phyloP scores from a whole-genome alignment of 78 protist genomes.

The Polysphondylium violaceum region DNA sequence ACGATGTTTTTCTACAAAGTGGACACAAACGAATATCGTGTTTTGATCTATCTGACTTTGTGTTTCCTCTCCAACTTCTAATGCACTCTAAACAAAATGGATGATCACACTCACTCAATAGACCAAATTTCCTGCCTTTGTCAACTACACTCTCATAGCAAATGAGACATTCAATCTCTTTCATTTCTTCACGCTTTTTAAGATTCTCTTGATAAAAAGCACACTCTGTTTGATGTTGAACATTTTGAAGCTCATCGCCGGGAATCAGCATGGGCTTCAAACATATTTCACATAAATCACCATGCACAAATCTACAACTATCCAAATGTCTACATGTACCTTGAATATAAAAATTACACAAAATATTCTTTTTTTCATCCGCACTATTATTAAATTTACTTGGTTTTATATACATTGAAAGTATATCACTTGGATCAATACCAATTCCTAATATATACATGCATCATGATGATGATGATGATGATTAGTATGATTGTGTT shows the following conservation, averaged over 20 bases:
- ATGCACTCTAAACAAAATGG: conserved; percentile 67
- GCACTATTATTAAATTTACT: too few species aligned
- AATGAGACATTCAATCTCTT: conserved; percentile 40
- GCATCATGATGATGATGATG: too few species aligned
- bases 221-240: conserved; percentile 24
- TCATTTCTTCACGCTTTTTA: conserved; percentile 2
- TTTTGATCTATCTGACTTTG: background rate
- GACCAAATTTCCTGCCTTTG: conserved; percentile 24
- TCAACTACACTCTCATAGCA: conserved; percentile 55
- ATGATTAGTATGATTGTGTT: too few species aligned
- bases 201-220: background rate
- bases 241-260: conserved; percentile 6
- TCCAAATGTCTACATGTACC: conserved; percentile 52
- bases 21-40: conserved; percentile 55
- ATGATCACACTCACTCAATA: conserved; percentile 51
- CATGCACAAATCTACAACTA: conserved; percentile 46
- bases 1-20: conserved; percentile 19
- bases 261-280: conserved; percentile 37
- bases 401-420: too few species aligned
- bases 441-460: too few species aligned
- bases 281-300: conserved; percentile 23
- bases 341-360: conserved; percentile 40
- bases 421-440: too few species aligned
- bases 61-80: conserved; percentile 28
- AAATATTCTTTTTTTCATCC: background rate